phyloP scores from a whole-genome alignment of 257 asterid genomes.

The Solanum piurae region DNA sequence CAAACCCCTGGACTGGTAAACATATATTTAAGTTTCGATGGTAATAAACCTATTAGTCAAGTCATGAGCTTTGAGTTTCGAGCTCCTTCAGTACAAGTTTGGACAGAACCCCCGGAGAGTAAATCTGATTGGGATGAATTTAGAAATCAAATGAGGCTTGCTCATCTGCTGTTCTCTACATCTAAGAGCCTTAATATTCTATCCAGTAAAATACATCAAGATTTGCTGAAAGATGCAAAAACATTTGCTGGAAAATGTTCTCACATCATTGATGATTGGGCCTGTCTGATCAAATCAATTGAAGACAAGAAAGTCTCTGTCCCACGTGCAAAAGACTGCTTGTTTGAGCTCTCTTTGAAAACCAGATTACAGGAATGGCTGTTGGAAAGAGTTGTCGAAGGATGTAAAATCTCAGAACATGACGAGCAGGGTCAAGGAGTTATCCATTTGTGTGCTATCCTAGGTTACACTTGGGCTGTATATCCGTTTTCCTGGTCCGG shows the following conservation, averaged over 20 bases:
- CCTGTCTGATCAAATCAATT: conserved; percentile 36
- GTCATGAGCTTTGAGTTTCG: conserved; percentile 63
- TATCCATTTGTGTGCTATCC: conserved; percentile 89
- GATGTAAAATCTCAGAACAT: conserved; percentile 52
- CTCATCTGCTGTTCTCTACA: conserved; percentile 70
- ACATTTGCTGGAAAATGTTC: conserved; percentile 49
- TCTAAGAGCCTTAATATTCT: conserved; percentile 42
- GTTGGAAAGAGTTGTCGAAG: conserved; percentile 57
- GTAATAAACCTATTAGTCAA: conserved; percentile 72
- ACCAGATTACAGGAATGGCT: conserved; percentile 73
- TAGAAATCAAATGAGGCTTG: conserved; percentile 70
- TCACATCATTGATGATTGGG: conserved; percentile 41
- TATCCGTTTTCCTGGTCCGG: conserved; percentile 73
- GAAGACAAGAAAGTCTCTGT: conserved; percentile 44
- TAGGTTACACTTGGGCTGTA: conserved; percentile 87
- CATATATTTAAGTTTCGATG: conserved; percentile 72
- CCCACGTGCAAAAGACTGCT: conserved; percentile 58
- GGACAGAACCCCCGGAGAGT: conserved; percentile 18
- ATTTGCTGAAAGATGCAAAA: conserved; percentile 61
- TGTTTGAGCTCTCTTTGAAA: conserved; percentile 69
- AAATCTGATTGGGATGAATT: conserved; percentile 53
- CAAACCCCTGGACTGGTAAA: conserved; percentile 59
- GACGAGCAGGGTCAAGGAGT: conserved; percentile 95
- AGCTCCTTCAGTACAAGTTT: conserved; percentile 32
- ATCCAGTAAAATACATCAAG: conserved; percentile 40